These are phyloP conservation scores for Protomyces pachydermus DNA, from an alignment of 1,139 yeast genomes.

Conservation along the genomic window DNA sequence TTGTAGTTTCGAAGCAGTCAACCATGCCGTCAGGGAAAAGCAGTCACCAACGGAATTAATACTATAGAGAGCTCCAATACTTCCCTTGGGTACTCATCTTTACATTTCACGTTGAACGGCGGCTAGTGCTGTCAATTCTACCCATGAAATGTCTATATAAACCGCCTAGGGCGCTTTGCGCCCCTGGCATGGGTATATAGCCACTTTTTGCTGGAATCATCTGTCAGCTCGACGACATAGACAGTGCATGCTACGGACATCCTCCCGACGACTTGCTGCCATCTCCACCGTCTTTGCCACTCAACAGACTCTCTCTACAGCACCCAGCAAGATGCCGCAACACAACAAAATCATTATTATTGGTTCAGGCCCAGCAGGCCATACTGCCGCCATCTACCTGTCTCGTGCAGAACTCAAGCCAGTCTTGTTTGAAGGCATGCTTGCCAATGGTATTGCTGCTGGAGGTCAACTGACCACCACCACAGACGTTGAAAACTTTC, in stretches of 20 bases:
- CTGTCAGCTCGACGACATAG: neutral
- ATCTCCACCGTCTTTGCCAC: neutral
- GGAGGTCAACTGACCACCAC: constrained; percentile 99
- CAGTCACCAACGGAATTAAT: no score
- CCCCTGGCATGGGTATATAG: no score
- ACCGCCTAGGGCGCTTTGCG: no score
- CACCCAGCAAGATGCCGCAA: constrained; percentile 7
- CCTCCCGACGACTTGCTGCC: neutral
- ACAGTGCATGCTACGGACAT: neutral
- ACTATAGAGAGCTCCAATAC: no score
- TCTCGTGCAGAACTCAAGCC: constrained; percentile 96
- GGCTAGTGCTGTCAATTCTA: no score
- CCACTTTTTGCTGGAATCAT: no score
- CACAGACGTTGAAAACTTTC: constrained; percentile 93
- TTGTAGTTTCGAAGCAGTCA: no score
- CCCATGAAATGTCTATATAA: no score
- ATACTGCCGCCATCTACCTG: constrained; percentile 95
- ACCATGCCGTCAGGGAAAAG: no score
- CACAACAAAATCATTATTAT: constrained; percentile 28
- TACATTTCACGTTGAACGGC: no score
- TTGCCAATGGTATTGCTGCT: constrained; percentile 97
- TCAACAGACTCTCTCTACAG: neutral
- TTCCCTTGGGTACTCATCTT: no score
- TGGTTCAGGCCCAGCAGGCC: constrained; percentile 94
- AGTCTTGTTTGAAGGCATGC: constrained; percentile 85